These are phyloP conservation scores for Tolypocladium pustulatum DNA, from an alignment of 2,329 filamentous ascomycete genomes.

Conservation along the genomic window DNA sequence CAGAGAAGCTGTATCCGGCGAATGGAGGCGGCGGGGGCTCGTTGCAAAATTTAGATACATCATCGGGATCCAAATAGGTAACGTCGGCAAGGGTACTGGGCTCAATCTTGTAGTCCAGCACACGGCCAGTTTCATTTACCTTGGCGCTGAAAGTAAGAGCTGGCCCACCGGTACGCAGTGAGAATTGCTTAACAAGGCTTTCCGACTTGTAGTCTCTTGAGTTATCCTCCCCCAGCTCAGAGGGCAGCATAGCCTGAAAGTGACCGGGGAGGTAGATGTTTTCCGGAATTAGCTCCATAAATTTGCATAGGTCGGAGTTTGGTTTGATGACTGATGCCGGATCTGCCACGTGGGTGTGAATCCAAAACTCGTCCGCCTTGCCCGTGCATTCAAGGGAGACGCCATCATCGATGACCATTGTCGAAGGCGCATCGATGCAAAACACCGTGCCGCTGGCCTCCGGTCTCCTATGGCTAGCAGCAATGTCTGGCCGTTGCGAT, in stretches of 20 bases:
- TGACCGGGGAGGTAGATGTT: conserved; percentile 52
- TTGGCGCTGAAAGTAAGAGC: conserved; percentile 53
- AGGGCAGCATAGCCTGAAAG: conserved; percentile 46
- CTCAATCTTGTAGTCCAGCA: conserved; percentile 44
- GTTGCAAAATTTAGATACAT: conserved; percentile 34
- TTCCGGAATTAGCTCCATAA: conserved; percentile 49
- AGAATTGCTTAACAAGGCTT: conserved; percentile 39
- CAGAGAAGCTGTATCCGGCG: conserved; percentile 15
- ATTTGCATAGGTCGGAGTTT: conserved; percentile 45
- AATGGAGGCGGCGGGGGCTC: conserved; percentile 15
- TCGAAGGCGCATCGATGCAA: conserved; percentile 59
- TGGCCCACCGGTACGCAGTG: conserved; percentile 38
- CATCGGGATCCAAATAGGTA: conserved; percentile 43
- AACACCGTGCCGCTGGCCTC: conserved; percentile 52
- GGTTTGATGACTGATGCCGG: conserved; percentile 59
- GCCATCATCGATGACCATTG: conserved; percentile 69
- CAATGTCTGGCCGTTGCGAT: conserved; percentile 30
- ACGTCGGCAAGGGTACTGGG: conserved; percentile 43
- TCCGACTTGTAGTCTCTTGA: conserved; percentile 20
- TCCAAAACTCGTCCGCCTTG: conserved; percentile 50
- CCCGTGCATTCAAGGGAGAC: conserved; percentile 57
- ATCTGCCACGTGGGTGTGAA: conserved; percentile 71
- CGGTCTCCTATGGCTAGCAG: conserved; percentile 42
- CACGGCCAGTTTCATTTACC: conserved; percentile 39
- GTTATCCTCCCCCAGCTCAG: conserved; percentile 17